phyloP scores from a whole-genome alignment of 495 filamentous ascomycete genomes.

The Astrothelium macrocarpum region DNA sequence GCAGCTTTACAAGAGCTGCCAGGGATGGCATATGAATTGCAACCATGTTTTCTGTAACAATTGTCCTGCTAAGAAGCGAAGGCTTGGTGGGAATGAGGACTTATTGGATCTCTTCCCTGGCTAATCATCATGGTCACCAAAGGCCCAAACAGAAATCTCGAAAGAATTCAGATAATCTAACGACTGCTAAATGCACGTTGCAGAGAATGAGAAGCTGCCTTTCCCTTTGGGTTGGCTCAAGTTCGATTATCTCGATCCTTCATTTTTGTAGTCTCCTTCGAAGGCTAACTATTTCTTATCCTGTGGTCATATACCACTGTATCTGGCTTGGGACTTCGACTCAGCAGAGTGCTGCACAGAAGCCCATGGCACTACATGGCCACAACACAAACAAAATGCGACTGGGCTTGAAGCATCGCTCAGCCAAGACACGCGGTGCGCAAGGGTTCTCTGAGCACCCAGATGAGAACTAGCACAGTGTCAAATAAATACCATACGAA shows the following conservation, averaged over 20 bases:
- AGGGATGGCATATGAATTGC: not conserved
- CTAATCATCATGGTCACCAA: not conserved
- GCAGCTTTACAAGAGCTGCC: not conserved
- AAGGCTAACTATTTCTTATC: too few relatives aligned
- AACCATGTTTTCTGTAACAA: not conserved
- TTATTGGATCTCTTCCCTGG: not conserved
- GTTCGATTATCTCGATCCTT: too few relatives aligned
- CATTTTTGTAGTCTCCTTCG: too few relatives aligned
- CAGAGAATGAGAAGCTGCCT: too few relatives aligned
- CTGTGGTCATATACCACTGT: too few relatives aligned
- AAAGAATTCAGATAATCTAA: not conserved
- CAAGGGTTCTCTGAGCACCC: not conserved
- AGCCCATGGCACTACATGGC: too few relatives aligned
- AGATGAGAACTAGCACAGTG: not conserved
- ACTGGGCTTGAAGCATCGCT: not conserved
- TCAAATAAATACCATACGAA: not conserved
- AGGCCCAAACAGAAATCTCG: not conserved
- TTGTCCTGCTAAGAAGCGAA: not conserved
- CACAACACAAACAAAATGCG: too few relatives aligned
- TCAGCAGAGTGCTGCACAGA: too few relatives aligned
- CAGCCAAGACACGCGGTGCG: not conserved
- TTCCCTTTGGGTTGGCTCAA: too few relatives aligned
- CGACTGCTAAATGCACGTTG: not conserved
- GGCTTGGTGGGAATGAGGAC: not conserved
- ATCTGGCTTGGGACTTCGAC: too few relatives aligned